Evolutionary conservation across 2,329 filamentous ascomycete species (phyloP).

Genomic region (Botrytis porri): DNA sequence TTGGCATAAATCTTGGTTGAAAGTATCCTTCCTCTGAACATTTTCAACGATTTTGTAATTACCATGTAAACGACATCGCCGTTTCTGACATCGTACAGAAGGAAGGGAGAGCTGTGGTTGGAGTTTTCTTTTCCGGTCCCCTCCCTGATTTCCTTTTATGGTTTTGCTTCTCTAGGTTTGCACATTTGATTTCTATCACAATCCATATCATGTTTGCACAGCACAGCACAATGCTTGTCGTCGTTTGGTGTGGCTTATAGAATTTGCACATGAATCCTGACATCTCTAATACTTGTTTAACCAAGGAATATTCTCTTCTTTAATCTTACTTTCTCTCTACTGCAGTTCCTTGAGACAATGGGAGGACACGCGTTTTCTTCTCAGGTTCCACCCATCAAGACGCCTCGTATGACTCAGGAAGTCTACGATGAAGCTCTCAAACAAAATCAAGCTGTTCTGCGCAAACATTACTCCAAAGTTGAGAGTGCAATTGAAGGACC

Average conservation of each 20-base stretch:
- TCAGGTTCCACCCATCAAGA: slow-evolving; percentile 48
- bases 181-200: background rate
- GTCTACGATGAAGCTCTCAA: slow-evolving; percentile 55
- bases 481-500: slow-evolving; percentile 65
- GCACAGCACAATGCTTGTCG: background rate
- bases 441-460: slow-evolving; percentile 47
- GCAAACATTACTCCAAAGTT: slow-evolving; percentile 52
- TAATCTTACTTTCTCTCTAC: background rate
- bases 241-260: background rate
- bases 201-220: background rate
- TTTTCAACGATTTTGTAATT: background rate
- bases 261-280: background rate
- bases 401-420: slow-evolving; percentile 61
- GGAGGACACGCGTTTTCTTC: slow-evolving; percentile 60
- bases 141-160: background rate
- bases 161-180: background rate
- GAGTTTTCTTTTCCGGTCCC: background rate
- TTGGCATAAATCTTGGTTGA: background rate
- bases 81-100: background rate
- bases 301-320: background rate
- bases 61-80: background rate
- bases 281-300: background rate
- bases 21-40: background rate
- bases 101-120: background rate
- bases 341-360: slow-evolving; percentile 48